Base-by-base conservation (phyloP, 208 protist species). In the Crithidia thermophila region DNA sequence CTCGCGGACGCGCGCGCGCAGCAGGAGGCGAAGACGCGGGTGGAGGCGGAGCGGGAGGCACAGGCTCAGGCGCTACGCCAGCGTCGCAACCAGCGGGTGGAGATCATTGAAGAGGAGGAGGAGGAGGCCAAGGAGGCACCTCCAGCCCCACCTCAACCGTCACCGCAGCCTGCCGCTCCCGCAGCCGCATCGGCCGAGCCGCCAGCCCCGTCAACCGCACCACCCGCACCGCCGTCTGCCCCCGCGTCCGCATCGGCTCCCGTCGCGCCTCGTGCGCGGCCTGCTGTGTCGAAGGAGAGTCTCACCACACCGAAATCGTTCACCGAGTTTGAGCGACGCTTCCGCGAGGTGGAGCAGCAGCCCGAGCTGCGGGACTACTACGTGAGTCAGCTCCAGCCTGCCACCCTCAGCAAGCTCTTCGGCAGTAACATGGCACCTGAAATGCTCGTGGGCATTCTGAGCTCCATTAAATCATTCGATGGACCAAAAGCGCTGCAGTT, bases 241-340 rank as follows among this genome's bases (percentile, higher is more conserved):
- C 37, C 59, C 21, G 4, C 58, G 28, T n/a, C 53, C 25, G 28
- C 45, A 14, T 25, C 66, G 45, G 53, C 67, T 2, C 23, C 57
- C 7, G 42, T 46, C n/a, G 55, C 45, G 5, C 42, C 76, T 30
- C 85, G 82, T 33, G 13, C 69, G 16, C 62, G 69, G 18, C 60
- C 58, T 7, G 72, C 75, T 23, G 71, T 76, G 50, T 72, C 76
- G 14, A 90, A 92, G 59, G 85, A 88, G 27, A 79, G 71, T 9
- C 75, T 96, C 28, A 84, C 60, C 40, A 33, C 72, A n/a, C 91
- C 91, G 14, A 92, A 87, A 39, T 86, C 77, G 3, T 94, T 93
- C 59, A 90, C 85, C 13, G 88, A 96, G 64, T 93, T 96, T 67
- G 88, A 96, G 78, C 82, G 88, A n/a, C 77, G 89, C 13, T 93